phyloP scores from a whole-genome alignment of 768 basidiomycete species.

The Tulasnella calospora region DNA sequence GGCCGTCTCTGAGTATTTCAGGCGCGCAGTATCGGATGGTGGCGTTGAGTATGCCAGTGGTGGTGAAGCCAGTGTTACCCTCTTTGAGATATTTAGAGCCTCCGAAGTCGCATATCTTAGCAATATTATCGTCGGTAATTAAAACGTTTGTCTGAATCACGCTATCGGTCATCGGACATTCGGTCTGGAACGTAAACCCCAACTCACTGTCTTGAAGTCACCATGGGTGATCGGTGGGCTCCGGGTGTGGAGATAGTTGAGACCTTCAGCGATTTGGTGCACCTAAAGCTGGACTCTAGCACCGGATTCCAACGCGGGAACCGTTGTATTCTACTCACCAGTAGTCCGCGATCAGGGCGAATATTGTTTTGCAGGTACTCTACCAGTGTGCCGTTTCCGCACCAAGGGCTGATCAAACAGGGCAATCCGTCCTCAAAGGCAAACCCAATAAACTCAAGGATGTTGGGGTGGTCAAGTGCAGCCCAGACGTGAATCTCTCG shows the following conservation, averaged over 20 bases:
- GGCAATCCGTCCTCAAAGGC: not conserved
- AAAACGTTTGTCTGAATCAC: not conserved
- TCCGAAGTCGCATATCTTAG: not conserved
- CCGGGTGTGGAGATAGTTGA: not conserved
- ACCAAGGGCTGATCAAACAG: constrained; percentile 58
- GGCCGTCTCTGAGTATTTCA: not conserved
- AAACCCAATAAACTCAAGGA: not conserved
- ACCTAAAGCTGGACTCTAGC: constrained; percentile 4
- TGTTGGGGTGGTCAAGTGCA: not conserved
- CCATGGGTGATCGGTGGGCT: constrained; percentile 26
- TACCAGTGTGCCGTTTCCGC: constrained; percentile 48
- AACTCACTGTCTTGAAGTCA: constrained; percentile 27
- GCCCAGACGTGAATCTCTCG: not conserved
- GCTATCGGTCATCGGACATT: not conserved
- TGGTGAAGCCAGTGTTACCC: not conserved
- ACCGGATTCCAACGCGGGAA: not conserved
- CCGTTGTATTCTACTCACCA: constrained; percentile 37
- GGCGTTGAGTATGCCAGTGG: not conserved
- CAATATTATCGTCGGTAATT: not conserved
- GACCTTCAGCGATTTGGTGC: not conserved
- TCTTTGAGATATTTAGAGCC: not conserved
- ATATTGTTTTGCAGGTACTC: constrained; percentile 45
- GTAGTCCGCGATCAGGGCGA: constrained; percentile 41
- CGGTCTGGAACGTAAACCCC: not conserved
- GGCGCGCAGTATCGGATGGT: not conserved